These are phyloP conservation scores for Begonia fuchsioides DNA, from an alignment of 306 rosid genomes.

Conservation along the genomic window DNA sequence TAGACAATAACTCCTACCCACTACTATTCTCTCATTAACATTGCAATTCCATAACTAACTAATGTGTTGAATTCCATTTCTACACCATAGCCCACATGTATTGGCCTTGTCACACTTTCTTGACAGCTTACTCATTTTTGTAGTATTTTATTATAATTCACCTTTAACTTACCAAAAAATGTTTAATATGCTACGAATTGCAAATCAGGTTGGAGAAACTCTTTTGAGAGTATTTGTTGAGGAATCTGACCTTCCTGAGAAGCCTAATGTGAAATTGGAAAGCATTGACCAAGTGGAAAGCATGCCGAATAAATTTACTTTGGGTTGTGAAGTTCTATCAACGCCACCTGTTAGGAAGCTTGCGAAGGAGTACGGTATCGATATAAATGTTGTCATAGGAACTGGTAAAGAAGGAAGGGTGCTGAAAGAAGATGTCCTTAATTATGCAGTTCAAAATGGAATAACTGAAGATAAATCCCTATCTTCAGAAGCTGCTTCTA, in stretches of 20 bases:
- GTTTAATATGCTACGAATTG: too few species aligned
- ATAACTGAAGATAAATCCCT: slow-evolving; percentile 22
- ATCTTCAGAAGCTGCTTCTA: slow-evolving; percentile 19
- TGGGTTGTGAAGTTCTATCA: slow-evolving; percentile 33
- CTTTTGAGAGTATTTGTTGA: slow-evolving; percentile 46
- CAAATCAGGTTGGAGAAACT: slow-evolving; percentile 80
- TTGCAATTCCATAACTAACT: too few species aligned
- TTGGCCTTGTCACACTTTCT: too few species aligned
- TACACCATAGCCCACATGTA: too few species aligned
- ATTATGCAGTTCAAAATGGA: slow-evolving; percentile 45
- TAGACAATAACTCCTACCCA: too few species aligned
- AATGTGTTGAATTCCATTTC: too few species aligned
- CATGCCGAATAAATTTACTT: slow-evolving; percentile 19
- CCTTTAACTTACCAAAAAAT: not conserved
- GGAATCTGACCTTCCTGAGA: slow-evolving; percentile 22
- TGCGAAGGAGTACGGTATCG: slow-evolving; percentile 61
- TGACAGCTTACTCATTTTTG: too few species aligned
- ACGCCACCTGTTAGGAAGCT: slow-evolving; percentile 72
- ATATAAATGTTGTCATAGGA: slow-evolving; percentile 58
- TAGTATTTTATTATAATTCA: not conserved
- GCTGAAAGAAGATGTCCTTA: slow-evolving; percentile 58
- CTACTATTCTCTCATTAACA: too few species aligned
- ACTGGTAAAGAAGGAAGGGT: slow-evolving; percentile 77
- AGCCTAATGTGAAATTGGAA: slow-evolving; percentile 15
- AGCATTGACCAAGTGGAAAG: slow-evolving; percentile 23